Conservation (phyloP, 2,329 filamentous ascomycete genomes). For the Colletotrichum eremochloae region DNA sequence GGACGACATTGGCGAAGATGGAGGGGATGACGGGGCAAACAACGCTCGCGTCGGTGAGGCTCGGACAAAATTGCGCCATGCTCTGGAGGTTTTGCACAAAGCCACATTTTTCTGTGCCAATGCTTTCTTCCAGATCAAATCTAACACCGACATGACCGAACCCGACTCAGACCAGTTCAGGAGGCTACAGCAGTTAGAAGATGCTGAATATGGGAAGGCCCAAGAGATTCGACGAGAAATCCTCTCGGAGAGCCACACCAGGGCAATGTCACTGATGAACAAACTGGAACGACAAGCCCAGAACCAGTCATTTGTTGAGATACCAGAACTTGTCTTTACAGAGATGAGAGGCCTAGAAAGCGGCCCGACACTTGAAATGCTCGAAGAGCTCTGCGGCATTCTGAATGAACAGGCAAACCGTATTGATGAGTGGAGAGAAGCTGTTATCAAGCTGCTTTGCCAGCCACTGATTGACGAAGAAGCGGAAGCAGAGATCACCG, state of each 20-base stretch:
- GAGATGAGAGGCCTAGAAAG: conserved; percentile 79
- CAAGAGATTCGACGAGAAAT: conserved; percentile 85
- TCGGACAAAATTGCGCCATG: conserved; percentile 76
- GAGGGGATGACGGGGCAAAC: conserved; percentile 41
- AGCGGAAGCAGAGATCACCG: conserved; percentile 78
- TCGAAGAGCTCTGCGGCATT: conserved; percentile 73
- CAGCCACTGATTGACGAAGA: conserved; percentile 88
- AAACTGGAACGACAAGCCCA: conserved; percentile 67
- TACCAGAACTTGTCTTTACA: conserved; percentile 69
- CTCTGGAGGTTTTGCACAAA: conserved; percentile 85
- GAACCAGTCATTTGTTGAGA: conserved; percentile 69
- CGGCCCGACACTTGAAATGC: conserved; percentile 72
- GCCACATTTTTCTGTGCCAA: conserved; percentile 89
- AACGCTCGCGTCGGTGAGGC: conserved; percentile 66
- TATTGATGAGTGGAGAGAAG: conserved; percentile 81
- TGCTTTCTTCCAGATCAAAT: conserved; percentile 85
- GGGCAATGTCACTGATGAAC: conserved; percentile 74
- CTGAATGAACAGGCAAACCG: conserved; percentile 80
- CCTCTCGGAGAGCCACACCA: conserved; percentile 69
- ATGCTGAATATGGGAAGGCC: conserved; percentile 80
- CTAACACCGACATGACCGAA: conserved; percentile 72
- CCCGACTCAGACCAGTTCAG: conserved; percentile 77
- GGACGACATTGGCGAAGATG: conserved; percentile 52
- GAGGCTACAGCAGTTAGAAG: conserved; percentile 77
- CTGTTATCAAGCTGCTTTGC: conserved; percentile 78